A percentile compares a stretch with the other conserved stretches of the same genome.
phyloP scores from a whole-genome alignment of 2,329 filamentous ascomycete species.

The Trichoderma sp. region DNA sequence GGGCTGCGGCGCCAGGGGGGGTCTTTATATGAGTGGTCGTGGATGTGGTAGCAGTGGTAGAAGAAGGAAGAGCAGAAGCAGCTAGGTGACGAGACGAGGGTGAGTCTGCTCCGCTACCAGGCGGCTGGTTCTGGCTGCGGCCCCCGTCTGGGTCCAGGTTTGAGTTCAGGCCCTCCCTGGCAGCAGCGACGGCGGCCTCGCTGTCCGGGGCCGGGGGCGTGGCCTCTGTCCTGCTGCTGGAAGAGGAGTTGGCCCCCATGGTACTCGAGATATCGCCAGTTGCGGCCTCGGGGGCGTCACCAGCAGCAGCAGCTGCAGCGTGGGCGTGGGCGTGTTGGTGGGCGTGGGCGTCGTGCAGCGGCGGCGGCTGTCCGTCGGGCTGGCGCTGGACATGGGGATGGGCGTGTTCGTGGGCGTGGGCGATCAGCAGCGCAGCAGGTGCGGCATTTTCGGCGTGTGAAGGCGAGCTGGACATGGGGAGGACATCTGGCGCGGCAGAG shows the following conservation, averaged over 20 bases:
- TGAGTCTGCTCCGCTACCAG: constrained; percentile 12
- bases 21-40: constrained; percentile 48
- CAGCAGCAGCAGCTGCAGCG: background rate
- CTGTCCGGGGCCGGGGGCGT: constrained; percentile 19
- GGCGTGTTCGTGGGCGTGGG: constrained; percentile 28
- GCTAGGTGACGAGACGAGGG: background rate
- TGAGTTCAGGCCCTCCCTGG: constrained; percentile 6
- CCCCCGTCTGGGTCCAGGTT: background rate
- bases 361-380: constrained; percentile 26
- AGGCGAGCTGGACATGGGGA: constrained; percentile 60
- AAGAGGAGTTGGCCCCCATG: constrained; percentile 4
- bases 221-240: no score
- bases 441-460: constrained; percentile 58
- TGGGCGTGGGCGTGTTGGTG: background rate
- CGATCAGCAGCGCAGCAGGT: constrained; percentile 50
- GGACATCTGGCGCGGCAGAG: constrained; percentile 53
- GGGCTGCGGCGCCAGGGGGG: constrained; percentile 41
- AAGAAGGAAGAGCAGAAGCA: background rate
- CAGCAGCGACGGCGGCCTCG: constrained; percentile 9
- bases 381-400: background rate
- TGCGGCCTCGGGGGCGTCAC: constrained; percentile 1
- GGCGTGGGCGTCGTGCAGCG: constrained; percentile 24
- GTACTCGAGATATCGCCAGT: constrained; percentile 1
- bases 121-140: constrained; percentile 13
- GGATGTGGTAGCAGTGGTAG: background rate